phyloP scores from a whole-genome alignment of 2,329 filamentous ascomycete species.

The Aureobasidium melanogenum region DNA sequence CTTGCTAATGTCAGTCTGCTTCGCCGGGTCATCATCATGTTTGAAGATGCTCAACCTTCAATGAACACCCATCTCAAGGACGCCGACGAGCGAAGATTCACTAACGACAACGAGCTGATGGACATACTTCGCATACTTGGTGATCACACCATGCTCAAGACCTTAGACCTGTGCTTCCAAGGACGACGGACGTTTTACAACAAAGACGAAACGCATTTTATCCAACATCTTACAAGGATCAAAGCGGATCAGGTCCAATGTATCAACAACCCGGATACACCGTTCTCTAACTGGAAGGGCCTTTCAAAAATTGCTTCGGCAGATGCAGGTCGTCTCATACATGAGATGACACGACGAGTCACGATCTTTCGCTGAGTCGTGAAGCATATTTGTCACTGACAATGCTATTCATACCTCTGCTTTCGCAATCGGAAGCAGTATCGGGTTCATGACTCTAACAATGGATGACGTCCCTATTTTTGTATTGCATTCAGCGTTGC shows the following conservation, averaged over 20 bases:
- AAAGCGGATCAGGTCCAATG: constrained; percentile 34
- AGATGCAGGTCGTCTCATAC: background rate
- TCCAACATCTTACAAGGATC: constrained; percentile 36
- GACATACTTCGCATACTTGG: constrained; percentile 36
- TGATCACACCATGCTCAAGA: constrained; percentile 33
- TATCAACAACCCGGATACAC: constrained; percentile 20
- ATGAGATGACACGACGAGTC: constrained; percentile 6
- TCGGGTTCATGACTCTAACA: background rate
- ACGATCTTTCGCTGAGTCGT: constrained; percentile 4
- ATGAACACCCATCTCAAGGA: constrained; percentile 30
- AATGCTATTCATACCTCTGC: background rate
- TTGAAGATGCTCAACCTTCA: constrained; percentile 38
- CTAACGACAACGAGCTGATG: constrained; percentile 39
- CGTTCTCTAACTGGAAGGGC: constrained; percentile 5
- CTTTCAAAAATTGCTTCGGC: background rate
- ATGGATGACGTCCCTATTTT: background rate
- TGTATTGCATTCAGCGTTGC: background rate
- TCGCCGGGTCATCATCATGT: constrained; percentile 35
- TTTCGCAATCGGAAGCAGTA: background rate
- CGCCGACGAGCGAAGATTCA: constrained; percentile 38
- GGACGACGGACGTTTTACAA: constrained; percentile 30
- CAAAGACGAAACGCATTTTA: constrained; percentile 32
- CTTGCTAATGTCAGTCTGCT: constrained; percentile 37
- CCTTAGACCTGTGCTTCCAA: constrained; percentile 33
- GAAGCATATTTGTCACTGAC: background rate